A percentile compares a stretch with the other conserved stretches of the same genome.
Conservation (phyloP, 108 stramenopile species). For the Pelagomonas calceolata region DNA sequence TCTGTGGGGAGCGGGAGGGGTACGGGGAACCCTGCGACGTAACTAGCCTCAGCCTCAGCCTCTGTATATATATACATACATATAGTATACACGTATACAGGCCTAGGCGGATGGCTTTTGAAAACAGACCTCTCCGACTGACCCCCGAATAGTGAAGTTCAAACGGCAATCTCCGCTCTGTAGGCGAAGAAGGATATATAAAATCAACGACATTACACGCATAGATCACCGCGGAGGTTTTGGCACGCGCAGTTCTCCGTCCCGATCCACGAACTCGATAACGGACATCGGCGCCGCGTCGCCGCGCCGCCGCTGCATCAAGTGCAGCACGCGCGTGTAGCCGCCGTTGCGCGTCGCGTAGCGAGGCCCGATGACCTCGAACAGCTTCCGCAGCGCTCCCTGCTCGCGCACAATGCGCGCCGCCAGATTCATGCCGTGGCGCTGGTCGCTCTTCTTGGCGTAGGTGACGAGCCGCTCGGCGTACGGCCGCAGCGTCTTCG, state of each 20-base stretch:
- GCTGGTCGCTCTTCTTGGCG: conserved; percentile 8
- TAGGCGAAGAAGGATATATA: no score
- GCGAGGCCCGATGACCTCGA: conserved; percentile 87
- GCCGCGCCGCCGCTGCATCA: conserved; percentile 62
- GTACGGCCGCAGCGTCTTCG: conserved; percentile 75
- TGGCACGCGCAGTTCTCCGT: conserved; percentile 77
- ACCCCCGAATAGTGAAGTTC: no score
- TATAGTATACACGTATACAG: no score
- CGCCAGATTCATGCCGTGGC: conserved; percentile 55
- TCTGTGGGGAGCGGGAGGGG: no score
- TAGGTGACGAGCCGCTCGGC: conserved; percentile 74
- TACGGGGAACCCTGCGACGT: no score
- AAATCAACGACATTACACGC: neutral
- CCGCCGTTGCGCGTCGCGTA: conserved; percentile 83
- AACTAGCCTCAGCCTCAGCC: no score
- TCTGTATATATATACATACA: no score
- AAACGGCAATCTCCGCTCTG: no score
- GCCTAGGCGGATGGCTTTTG: no score
- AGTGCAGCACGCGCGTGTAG: conserved; percentile 88
- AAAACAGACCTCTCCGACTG: no score
- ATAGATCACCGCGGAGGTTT: conserved; percentile 53
- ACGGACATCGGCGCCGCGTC: conserved; percentile 95
- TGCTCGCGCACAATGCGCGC: conserved; percentile 52
- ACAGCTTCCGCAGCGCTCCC: conserved; percentile 68
- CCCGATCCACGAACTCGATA: conserved; percentile 96